Percentiles rank a stretch among this genome's conserved stretches.
Conservation (phyloP, 805 yeast species). For the Cephaloascus fragrans region DNA sequence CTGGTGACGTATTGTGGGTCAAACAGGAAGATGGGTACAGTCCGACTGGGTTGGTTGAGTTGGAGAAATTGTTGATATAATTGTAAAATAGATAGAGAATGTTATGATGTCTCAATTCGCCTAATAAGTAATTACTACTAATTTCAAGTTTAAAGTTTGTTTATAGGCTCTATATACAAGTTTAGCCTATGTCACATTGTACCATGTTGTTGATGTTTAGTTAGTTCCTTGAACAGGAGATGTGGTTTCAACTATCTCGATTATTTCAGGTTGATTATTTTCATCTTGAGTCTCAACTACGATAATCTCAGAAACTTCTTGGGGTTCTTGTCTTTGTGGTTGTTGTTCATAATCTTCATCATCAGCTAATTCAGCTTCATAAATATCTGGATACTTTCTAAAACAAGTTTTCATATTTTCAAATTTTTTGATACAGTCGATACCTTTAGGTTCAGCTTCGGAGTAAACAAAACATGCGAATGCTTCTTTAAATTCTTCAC, state of each 20-base stretch:
- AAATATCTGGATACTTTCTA: constrained; percentile 85
- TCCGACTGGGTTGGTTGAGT: constrained; percentile 30
- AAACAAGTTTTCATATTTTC: constrained; percentile 90
- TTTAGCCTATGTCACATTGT: no score
- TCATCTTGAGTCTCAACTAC: not conserved
- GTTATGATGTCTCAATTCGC: no score
- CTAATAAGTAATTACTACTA: no score
- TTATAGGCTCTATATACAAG: no score
- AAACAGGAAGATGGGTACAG: constrained; percentile 20
- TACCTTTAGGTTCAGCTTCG: constrained; percentile 91
- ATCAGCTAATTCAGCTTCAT: constrained; percentile 83
- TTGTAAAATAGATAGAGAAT: no score
- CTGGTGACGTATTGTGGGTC: constrained; percentile 59
- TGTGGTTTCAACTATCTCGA: not conserved
- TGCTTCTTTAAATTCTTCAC: constrained; percentile 89
- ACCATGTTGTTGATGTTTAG: no score
- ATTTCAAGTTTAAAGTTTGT: no score
- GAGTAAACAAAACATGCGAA: constrained; percentile 93
- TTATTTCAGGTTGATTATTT: not conserved
- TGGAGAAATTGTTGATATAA: constrained; percentile 9
- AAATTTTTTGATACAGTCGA: constrained; percentile 88
- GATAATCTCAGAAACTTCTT: constrained; percentile 7
- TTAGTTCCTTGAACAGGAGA: no score
- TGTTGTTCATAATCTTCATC: constrained; percentile 43
- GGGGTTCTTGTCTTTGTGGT: no score